A percentile compares a stretch with the other conserved stretches of the same genome.
Evolutionary conservation across 495 filamentous ascomycete genomes (phyloP).

Genomic region (Aspergillus kassunensis): DNA sequence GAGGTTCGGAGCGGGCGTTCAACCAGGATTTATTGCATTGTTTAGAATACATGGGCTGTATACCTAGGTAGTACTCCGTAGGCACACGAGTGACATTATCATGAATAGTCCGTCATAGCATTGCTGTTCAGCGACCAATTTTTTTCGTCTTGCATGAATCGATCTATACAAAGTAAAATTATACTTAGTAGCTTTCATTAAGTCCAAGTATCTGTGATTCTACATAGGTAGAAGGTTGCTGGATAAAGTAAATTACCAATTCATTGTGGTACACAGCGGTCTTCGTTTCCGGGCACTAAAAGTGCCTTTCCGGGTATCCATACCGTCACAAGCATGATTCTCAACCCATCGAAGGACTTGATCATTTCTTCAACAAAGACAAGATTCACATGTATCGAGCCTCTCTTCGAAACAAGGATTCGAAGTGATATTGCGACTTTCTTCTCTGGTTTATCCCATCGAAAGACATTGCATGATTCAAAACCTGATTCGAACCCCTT

Average conservation of each 20-base stretch:
- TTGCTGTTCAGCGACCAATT: no score
- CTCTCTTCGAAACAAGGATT: neutral
- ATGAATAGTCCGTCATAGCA: no score
- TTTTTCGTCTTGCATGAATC: no score
- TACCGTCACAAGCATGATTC: slow-evolving; percentile 14
- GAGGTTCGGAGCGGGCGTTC: slow-evolving; percentile 17
- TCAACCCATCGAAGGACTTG: neutral
- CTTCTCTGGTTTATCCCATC: neutral
- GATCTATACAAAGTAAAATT: no score
- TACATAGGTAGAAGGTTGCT: no score
- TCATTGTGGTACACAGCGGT: neutral
- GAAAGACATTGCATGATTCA: neutral
- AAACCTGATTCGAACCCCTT: no score
- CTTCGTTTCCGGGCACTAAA: neutral
- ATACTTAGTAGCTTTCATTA: no score
- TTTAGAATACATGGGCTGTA: neutral
- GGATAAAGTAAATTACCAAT: slow-evolving; percentile 10
- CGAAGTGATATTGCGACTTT: neutral
- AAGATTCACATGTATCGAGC: neutral
- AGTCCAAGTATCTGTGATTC: neutral
- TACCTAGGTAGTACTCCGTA: no score
- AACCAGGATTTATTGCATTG: slow-evolving; percentile 1
- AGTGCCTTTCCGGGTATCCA: neutral
- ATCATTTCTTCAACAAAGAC: neutral
- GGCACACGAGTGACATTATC: no score